phyloP scores from a whole-genome alignment of 305 asterid genomes.

The Euphrasia arctica region DNA sequence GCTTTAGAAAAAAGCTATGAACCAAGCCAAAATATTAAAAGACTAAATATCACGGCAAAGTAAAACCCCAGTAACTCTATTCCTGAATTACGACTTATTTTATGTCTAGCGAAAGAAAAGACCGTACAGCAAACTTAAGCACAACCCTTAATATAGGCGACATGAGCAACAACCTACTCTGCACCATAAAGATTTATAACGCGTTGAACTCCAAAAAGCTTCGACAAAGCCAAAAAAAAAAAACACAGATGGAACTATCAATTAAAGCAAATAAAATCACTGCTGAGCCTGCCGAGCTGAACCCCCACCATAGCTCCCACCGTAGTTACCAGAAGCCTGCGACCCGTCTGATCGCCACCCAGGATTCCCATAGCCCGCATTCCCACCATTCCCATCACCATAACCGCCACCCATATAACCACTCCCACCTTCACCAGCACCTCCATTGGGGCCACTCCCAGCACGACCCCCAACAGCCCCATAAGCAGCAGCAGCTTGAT shows the following conservation, averaged over 20 bases:
- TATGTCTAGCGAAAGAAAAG: slow-evolving; percentile 33
- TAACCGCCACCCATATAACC: slow-evolving; percentile 60
- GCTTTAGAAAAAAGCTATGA: slow-evolving; percentile 34
- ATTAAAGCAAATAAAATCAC: slow-evolving; percentile 23
- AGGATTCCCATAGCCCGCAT: slow-evolving; percentile 51
- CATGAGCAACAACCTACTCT: slow-evolving; percentile 36
- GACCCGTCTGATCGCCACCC: slow-evolving; percentile 80
- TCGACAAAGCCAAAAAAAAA: slow-evolving; percentile 22
- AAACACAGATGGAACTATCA: neutral
- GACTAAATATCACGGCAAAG: slow-evolving; percentile 49
- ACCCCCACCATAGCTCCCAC: slow-evolving; percentile 49
- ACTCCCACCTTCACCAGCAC: slow-evolving; percentile 40
- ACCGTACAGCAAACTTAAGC: slow-evolving; percentile 36
- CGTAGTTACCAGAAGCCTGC: slow-evolving; percentile 58
- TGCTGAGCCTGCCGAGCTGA: slow-evolving; percentile 58
- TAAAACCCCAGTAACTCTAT: slow-evolving; percentile 38
- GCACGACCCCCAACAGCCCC: slow-evolving; percentile 78
- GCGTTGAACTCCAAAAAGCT: slow-evolving; percentile 29
- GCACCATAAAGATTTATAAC: slow-evolving; percentile 30
- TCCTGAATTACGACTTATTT: slow-evolving; percentile 53
- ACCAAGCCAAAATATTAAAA: slow-evolving; percentile 44
- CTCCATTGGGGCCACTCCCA: slow-evolving; percentile 61
- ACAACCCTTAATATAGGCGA: slow-evolving; percentile 41
- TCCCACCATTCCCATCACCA: slow-evolving; percentile 67
- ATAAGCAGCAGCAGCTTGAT: slow-evolving; percentile 46